Conservation (phyloP, 768 basidiomycete genomes). For the Coprinellus micaceus region DNA sequence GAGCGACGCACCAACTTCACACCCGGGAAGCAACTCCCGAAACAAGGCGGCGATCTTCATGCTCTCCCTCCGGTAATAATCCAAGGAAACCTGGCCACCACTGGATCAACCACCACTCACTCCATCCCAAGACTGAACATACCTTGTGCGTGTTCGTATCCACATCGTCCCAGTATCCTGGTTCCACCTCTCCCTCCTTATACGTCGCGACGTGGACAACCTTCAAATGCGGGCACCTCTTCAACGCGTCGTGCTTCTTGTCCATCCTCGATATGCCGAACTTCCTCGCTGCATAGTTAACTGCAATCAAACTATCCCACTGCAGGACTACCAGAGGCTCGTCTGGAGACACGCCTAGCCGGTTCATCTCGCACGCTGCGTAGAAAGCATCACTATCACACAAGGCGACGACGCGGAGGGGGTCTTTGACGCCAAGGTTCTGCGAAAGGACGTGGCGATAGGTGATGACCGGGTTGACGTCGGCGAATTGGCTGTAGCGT, state of each 20-base stretch:
- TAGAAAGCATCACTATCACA: conserved; percentile 90
- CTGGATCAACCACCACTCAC: background rate
- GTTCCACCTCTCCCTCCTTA: conserved; percentile 79
- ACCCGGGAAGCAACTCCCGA: conserved; percentile 70
- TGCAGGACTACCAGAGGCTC: conserved; percentile 80
- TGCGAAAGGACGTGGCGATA: conserved; percentile 74
- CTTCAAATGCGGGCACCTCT: conserved; percentile 78
- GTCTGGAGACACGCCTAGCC: conserved; percentile 59
- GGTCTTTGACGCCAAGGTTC: conserved; percentile 67
- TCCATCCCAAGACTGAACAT: conserved; percentile 1
- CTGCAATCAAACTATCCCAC: conserved; percentile 87
- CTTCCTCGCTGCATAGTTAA: conserved; percentile 91
- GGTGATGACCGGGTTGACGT: conserved; percentile 66
- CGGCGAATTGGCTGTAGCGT: conserved; percentile 52
- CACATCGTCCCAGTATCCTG: conserved; percentile 89
- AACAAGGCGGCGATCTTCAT: conserved; percentile 82
- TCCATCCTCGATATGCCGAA: conserved; percentile 94
- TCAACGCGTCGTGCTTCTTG: conserved; percentile 75
- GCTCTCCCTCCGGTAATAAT: conserved; percentile 89
- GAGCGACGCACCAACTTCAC: conserved; percentile 66
- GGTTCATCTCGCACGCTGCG: conserved; percentile 81
- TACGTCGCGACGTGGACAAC: conserved; percentile 96
- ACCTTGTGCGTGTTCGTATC: conserved; percentile 93
- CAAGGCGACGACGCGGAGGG: conserved; percentile 80
- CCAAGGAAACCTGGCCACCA: conserved; percentile 72